These are phyloP conservation scores for Nannizziopsis arthrosporioides DNA, from an alignment of 2,329 filamentous ascomycete species.

Conservation along the genomic window DNA sequence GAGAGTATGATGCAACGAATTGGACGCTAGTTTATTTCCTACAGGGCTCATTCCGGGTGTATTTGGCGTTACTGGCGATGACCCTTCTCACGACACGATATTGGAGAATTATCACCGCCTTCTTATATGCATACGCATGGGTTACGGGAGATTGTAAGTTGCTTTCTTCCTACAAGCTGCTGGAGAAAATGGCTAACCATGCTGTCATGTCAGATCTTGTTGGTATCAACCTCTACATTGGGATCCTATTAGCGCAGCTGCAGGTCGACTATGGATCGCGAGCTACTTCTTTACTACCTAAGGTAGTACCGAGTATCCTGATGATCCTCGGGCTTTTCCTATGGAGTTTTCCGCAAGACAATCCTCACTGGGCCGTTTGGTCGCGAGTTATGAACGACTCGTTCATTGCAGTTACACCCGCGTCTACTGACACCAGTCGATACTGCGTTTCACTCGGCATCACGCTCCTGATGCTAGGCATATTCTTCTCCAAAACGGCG, in stretches of 20 bases:
- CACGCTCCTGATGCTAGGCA: slow-evolving; percentile 17
- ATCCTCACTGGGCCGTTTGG: slow-evolving; percentile 19
- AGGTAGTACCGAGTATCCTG: slow-evolving; percentile 16
- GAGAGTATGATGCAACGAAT: slow-evolving; percentile 34
- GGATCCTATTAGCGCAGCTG: slow-evolving; percentile 21
- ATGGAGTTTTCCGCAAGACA: slow-evolving; percentile 20
- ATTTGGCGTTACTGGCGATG: slow-evolving; percentile 33
- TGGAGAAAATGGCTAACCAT: slow-evolving; percentile 5
- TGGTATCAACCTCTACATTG: slow-evolving; percentile 21
- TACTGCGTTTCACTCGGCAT: slow-evolving; percentile 20
- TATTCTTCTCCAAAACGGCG: slow-evolving; percentile 19
- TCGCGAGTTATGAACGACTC: slow-evolving; percentile 15
- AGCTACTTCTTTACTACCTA: slow-evolving; percentile 17
- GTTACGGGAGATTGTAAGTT: slow-evolving; percentile 18
- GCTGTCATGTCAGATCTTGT: slow-evolving; percentile 15
- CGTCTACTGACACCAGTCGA: slow-evolving; percentile 17
- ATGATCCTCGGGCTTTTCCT: slow-evolving; percentile 19
- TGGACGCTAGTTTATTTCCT: slow-evolving; percentile 36
- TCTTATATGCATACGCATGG: slow-evolving; percentile 34
- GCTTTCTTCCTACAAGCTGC: background rate
- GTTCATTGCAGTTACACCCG: slow-evolving; percentile 15
- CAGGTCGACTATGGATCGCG: slow-evolving; percentile 19
- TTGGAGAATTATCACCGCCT: slow-evolving; percentile 26
- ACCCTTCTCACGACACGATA: slow-evolving; percentile 28
- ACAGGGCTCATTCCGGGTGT: slow-evolving; percentile 33